Conservation (phyloP, 1,284 basidiomycete species). For the Anthracocystis setariae region DNA sequence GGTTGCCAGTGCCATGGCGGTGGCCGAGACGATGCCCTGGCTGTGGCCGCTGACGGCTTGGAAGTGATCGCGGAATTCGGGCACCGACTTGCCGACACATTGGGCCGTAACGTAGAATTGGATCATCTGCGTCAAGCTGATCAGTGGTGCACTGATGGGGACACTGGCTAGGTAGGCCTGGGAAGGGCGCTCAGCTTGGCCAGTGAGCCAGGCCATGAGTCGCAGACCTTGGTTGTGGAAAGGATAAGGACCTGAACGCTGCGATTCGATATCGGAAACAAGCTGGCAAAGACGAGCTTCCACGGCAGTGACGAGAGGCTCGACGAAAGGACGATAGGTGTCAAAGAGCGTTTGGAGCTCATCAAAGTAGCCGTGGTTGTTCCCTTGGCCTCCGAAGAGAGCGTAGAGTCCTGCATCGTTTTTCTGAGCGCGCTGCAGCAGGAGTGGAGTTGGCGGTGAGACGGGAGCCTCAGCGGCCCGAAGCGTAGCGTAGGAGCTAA, state of each 20-base stretch:
- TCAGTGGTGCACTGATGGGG: slow-evolving; percentile 93
- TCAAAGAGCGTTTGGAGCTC: slow-evolving; percentile 92
- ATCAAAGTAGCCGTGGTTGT: slow-evolving; percentile 91
- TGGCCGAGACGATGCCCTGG: slow-evolving; percentile 92
- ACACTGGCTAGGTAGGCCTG: slow-evolving; percentile 88
- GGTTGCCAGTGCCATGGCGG: slow-evolving; percentile 82
- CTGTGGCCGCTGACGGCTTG: slow-evolving; percentile 94
- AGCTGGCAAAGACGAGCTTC: slow-evolving; percentile 68
- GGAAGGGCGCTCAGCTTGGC: slow-evolving; percentile 77
- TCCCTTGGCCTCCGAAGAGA: slow-evolving; percentile 97
- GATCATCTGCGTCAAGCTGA: slow-evolving; percentile 92
- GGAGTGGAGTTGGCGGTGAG: too few species aligned
- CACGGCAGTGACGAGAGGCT: slow-evolving; percentile 76
- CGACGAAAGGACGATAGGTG: slow-evolving; percentile 86
- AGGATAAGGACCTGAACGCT: slow-evolving; percentile 74
- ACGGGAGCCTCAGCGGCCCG: too few species aligned
- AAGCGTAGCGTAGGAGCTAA: too few species aligned
- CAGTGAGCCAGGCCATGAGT: slow-evolving; percentile 84
- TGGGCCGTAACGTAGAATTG: slow-evolving; percentile 91
- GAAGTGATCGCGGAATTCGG: slow-evolving; percentile 79
- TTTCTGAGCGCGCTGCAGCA: too few species aligned
- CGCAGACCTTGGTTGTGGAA: slow-evolving; percentile 86
- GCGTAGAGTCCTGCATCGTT: slow-evolving; percentile 86
- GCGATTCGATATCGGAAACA: slow-evolving; percentile 68
- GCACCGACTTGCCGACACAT: slow-evolving; percentile 78